These are phyloP conservation scores for Chenopodium suecicum DNA, from an alignment of 148 eudicot species.

Conservation along the genomic window DNA sequence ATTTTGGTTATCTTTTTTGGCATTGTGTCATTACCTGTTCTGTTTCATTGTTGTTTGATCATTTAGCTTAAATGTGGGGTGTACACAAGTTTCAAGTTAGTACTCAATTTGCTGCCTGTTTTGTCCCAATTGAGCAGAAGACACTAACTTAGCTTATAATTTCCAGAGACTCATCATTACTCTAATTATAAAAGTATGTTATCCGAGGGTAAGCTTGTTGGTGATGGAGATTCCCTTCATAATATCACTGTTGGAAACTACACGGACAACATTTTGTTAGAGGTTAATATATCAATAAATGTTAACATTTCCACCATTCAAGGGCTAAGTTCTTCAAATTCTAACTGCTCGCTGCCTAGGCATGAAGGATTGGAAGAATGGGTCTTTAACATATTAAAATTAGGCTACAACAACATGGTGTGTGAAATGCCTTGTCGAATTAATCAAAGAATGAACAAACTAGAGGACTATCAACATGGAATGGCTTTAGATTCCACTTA, in stretches of 20 bases:
- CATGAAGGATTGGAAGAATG: conserved; percentile 45
- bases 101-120: background rate
- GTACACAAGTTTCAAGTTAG: background rate
- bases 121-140: background rate
- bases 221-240: conserved; percentile 27
- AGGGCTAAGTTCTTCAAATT: conserved; percentile 27
- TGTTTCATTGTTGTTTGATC: background rate
- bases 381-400: conserved; percentile 46
- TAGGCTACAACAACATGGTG: conserved; percentile 47
- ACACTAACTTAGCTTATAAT: conserved; percentile 10
- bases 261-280: conserved; percentile 33
- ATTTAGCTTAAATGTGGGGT: background rate
- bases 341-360: conserved; percentile 31
- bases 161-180: conserved; percentile 40
- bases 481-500: conserved; percentile 35
- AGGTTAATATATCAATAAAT: conserved; percentile 44
- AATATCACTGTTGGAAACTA: conserved; percentile 23
- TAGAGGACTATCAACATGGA: conserved; percentile 39
- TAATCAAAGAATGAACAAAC: conserved; percentile 25
- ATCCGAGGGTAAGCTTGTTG: conserved; percentile 28
- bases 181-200: conserved; percentile 31
- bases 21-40: background rate
- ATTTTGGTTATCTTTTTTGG: too few species aligned
- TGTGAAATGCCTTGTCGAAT: conserved; percentile 42
- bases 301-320: conserved; percentile 27